Conservation (phyloP, 768 basidiomycete species). For the Rhodotorula graminis region DNA sequence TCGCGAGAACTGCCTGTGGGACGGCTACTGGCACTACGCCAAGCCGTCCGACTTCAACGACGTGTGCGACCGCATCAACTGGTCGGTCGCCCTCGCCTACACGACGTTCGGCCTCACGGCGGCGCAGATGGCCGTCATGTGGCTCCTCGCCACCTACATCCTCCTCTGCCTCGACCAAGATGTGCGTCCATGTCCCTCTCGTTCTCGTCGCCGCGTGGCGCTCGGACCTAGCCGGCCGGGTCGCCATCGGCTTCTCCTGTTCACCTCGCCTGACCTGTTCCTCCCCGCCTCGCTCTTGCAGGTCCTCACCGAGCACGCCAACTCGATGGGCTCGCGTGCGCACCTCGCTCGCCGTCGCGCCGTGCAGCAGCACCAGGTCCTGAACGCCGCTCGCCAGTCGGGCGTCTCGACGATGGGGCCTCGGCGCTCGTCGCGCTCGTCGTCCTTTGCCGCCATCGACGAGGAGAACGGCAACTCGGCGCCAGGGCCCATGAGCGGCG, state of each 20-base stretch:
- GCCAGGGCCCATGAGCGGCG: conserved; percentile 12
- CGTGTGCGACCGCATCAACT: conserved; percentile 38
- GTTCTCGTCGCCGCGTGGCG: neutral
- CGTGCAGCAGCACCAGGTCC: conserved; percentile 15
- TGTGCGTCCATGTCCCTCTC: conserved; percentile 50
- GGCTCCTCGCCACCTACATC: conserved; percentile 54
- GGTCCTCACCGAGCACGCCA: conserved; percentile 28
- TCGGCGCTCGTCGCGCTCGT: conserved; percentile 6
- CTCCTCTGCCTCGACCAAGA: conserved; percentile 59
- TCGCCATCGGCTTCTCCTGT: too few relatives aligned
- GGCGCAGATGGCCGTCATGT: conserved; percentile 21
- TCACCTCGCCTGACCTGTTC: too few relatives aligned
- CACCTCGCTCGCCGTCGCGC: conserved; percentile 23
- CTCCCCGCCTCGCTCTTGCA: conserved; percentile 46
- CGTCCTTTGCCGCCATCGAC: conserved; percentile 6
- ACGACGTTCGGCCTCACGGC: conserved; percentile 28
- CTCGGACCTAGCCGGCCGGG: neutral
- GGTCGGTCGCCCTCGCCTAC: conserved; percentile 28
- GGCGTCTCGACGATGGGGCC: conserved; percentile 4
- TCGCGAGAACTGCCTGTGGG: conserved; percentile 34
- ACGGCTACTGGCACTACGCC: conserved; percentile 38
- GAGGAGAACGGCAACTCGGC: neutral
- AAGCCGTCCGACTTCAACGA: conserved; percentile 32
- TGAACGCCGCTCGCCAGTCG: neutral
- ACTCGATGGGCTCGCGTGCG: conserved; percentile 38